Base-by-base conservation (phyloP, 371 early-diverging fungal species). In the Rhizopus stolonifer region DNA sequence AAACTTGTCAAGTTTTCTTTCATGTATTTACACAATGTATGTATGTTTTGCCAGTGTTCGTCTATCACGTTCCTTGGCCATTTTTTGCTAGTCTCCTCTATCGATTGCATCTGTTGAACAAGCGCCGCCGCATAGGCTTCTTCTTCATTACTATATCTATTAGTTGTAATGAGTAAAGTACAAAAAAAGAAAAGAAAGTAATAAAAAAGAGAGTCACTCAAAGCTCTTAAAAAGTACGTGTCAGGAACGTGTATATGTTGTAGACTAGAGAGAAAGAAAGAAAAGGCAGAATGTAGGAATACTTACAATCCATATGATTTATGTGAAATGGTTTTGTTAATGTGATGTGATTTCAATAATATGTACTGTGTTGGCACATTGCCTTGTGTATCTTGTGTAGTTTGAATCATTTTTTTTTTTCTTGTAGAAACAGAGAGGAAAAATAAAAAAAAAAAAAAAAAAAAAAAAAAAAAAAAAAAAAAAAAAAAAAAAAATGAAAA, bases 71-170 rank as follows among this genome's bases (percentile, higher is more conserved):
- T 15, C 34, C 47, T 58, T 43, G 53, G 13, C 45, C 54, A 54
- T 18, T 46, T 49, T 15, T 57, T 39, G 23, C 50, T 48, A 15
- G 9, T 22, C 5, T 43, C 42, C 51, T 58, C 64, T 40, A 63
- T 63, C 7, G 43, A 25, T 47, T 58, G 64, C 58, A 63, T 54
- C 24, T 54, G 55, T n/a, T 32, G 25, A 11, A 54, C 25, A 26
- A 47, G 14, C 2, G 55, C 64, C 11, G 46, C 51, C 43, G 58
- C 55, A 47, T 63, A 63, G 0, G 58, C 64, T 14, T 46, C 52
- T 38, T 63, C 58, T 51, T 63, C 48, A 17, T 31, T 50, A 6
- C 49, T 43, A 19, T 58, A 63, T 31, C 64, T 63, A 52, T 9
- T 19, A 21, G n/a, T 5, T 14, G 11, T 36, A 5, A 4, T n/a